These are phyloP conservation scores for Akanthomyces dipterigenus DNA, from an alignment of 2,329 filamentous ascomycete genomes.

Conservation along the genomic window DNA sequence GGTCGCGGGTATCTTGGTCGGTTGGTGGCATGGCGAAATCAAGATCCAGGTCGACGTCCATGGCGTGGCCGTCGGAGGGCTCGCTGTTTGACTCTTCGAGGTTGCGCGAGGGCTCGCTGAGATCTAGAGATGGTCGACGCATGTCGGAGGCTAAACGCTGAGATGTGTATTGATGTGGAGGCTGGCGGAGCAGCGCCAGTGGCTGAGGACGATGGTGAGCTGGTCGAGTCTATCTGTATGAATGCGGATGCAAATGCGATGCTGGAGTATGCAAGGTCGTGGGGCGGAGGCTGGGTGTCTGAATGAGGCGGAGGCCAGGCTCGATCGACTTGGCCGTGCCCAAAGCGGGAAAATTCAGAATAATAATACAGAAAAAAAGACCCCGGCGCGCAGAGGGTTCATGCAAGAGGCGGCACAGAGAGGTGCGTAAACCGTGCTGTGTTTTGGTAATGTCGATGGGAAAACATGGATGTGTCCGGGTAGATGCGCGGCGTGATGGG, in stretches of 20 bases:
- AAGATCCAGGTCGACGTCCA: constrained; percentile 16
- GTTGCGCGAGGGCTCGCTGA: constrained; percentile 36
- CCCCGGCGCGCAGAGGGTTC: background rate
- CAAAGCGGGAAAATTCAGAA: background rate
- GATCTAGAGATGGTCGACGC: constrained; percentile 35
- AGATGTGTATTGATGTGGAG: background rate
- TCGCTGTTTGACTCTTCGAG: constrained; percentile 28
- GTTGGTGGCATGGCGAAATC: constrained; percentile 32
- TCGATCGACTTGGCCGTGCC: background rate
- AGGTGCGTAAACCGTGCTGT: background rate
- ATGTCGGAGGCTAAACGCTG: constrained; percentile 24
- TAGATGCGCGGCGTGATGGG: background rate
- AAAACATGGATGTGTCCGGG: constrained; percentile 7
- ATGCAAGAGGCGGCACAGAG: background rate
- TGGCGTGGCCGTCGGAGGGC: constrained; percentile 24
- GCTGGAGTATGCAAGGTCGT: background rate
- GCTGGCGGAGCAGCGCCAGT: background rate
- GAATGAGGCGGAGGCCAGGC: background rate
- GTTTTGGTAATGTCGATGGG: background rate
- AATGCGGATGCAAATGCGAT: constrained; percentile 1
- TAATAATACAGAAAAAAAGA: background rate
- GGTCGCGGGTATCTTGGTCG: constrained; percentile 29
- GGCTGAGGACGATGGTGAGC: background rate
- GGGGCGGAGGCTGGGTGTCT: constrained; percentile 2
- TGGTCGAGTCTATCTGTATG: background rate